These are phyloP conservation scores for Adenanthera pavonina DNA, from an alignment of 306 rosid genomes.

Conservation along the genomic window DNA sequence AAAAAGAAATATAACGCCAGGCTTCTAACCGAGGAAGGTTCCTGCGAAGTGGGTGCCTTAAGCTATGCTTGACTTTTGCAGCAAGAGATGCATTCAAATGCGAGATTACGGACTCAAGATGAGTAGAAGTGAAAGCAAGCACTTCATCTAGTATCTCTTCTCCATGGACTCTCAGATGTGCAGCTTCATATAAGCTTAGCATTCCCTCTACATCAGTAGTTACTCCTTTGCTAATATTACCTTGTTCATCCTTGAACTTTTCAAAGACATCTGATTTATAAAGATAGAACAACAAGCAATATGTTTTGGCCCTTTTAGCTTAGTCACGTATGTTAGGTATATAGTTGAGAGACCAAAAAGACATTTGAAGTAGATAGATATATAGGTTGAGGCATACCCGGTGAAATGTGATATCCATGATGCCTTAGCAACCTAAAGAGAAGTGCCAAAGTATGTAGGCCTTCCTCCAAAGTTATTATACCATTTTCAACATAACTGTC, in stretches of 20 bases:
- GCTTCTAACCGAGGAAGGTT: background rate
- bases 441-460: slow-evolving; percentile 41
- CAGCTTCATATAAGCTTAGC: background rate
- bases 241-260: slow-evolving; percentile 13
- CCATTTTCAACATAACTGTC: background rate
- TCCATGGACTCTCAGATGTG: background rate
- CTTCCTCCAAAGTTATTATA: background rate
- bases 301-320: background rate
- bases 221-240: background rate
- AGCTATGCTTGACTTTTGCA: background rate
- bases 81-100: background rate
- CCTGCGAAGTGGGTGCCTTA: background rate
- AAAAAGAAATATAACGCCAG: background rate
- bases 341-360: background rate
- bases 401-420: slow-evolving; percentile 37
- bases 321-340: background rate
- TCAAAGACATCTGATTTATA: background rate
- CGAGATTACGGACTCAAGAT: background rate
- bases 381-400: slow-evolving; percentile 14
- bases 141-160: background rate
- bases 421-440: slow-evolving; percentile 47
- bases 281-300: background rate
- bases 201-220: background rate
- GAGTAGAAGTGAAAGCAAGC: background rate
- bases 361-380: background rate